Conservation (phyloP, 116 monocot genomes). For the Zostera marina region DNA sequence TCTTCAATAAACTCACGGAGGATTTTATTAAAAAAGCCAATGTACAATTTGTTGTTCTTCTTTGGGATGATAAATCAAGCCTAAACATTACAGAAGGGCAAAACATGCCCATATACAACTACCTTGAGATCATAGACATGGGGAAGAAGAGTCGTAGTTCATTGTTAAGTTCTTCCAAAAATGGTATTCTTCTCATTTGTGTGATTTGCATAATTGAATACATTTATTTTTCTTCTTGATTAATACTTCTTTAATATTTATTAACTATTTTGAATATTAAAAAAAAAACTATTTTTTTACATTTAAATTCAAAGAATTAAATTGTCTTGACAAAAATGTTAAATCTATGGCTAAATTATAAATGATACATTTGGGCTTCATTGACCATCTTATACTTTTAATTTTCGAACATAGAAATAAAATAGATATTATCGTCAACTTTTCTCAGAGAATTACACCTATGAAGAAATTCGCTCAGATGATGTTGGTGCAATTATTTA, state of each 20-base stretch:
- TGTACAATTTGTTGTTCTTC: conserved; percentile 56
- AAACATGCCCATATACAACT: conserved; percentile 37
- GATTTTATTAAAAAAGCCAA: conserved; percentile 22
- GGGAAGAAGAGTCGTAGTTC: conserved; percentile 34
- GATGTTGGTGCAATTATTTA: conserved; percentile 88
- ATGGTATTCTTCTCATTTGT: conserved; percentile 25
- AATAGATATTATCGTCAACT: background rate
- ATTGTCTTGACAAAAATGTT: background rate
- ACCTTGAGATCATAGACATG: conserved; percentile 53
- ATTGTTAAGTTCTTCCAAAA: conserved; percentile 15
- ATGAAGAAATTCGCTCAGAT: conserved; percentile 49
- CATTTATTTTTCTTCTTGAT: background rate
- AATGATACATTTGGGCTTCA: background rate
- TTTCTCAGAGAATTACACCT: conserved; percentile 5
- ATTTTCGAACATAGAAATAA: background rate
- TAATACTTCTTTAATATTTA: background rate
- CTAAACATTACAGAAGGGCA: conserved; percentile 15
- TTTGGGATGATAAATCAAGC: conserved; percentile 70
- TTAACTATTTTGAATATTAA: background rate
- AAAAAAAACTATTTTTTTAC: background rate
- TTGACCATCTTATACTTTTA: background rate
- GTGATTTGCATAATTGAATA: background rate
- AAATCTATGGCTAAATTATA: background rate
- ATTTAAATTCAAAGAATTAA: conserved; percentile 1
- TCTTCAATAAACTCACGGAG: conserved; percentile 47